Conservation (phyloP, 495 filamentous ascomycete species). For the Penicillium steckii region DNA sequence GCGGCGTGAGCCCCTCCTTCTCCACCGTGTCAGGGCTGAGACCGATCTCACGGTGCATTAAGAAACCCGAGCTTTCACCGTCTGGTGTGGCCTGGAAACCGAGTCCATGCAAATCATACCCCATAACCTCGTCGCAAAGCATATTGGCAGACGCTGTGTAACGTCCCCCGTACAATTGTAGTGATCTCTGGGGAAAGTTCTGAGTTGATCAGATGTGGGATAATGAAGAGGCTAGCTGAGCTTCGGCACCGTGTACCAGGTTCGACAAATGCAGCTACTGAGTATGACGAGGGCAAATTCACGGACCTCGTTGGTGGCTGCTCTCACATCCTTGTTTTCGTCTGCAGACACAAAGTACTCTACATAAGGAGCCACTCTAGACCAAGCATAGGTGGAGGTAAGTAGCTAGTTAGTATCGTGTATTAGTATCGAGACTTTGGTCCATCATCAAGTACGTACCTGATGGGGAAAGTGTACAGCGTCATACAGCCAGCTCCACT, state of each 20-base stretch:
- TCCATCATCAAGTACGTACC: not conserved
- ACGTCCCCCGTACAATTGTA: not conserved
- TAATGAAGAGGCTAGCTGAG: conserved; percentile 10
- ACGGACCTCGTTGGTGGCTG: not conserved
- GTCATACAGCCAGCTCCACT: not conserved
- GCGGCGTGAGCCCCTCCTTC: not conserved
- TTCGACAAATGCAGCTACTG: not conserved
- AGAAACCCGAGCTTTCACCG: not conserved
- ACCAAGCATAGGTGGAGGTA: not conserved
- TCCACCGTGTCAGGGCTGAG: not conserved
- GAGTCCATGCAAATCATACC: not conserved
- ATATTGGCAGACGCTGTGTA: not conserved
- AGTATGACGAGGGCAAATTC: not conserved
- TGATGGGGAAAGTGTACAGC: not conserved
- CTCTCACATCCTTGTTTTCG: not conserved
- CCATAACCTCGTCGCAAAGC: not conserved
- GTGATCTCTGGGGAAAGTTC: not conserved
- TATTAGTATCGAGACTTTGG: not conserved
- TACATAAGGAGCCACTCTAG: not conserved
- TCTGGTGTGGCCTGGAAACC: not conserved
- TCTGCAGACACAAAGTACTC: conserved; percentile 1
- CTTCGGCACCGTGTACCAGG: conserved; percentile 2
- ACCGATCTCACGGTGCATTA: not conserved
- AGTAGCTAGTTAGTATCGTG: not conserved
- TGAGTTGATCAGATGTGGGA: conserved; percentile 1